These are phyloP conservation scores for Thymus quinquecostatus DNA, from an alignment of 257 asterid species.

Conservation along the genomic window DNA sequence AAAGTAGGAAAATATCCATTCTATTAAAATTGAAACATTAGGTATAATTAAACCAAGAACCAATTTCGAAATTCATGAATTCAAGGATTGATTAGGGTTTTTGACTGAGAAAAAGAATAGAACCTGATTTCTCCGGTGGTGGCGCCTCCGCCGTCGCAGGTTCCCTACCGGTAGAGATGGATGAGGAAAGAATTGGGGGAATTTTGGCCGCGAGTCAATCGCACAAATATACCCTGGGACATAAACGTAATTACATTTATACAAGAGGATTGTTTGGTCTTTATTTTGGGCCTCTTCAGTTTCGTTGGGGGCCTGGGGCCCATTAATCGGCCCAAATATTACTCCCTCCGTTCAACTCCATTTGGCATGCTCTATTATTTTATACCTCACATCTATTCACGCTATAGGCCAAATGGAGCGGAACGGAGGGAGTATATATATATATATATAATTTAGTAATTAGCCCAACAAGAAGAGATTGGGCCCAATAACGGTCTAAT, in stretches of 20 bases:
- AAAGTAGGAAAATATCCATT: background rate
- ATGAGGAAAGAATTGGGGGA: conserved; percentile 16
- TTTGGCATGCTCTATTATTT: too few species aligned
- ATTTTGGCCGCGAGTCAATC: conserved; percentile 25
- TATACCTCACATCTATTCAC: too few species aligned
- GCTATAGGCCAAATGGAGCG: too few species aligned
- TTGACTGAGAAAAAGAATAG: background rate
- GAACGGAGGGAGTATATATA: too few species aligned
- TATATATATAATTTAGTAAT: too few species aligned
- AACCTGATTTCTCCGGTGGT: conserved; percentile 38
- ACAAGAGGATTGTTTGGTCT: conserved; percentile 20
- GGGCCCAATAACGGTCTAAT: too few species aligned
- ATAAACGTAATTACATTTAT: background rate
- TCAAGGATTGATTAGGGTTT: conserved; percentile 1
- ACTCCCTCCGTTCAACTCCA: too few species aligned
- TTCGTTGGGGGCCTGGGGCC: too few species aligned
- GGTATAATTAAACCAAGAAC: background rate
- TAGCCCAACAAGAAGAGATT: too few species aligned
- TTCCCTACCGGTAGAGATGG: conserved; percentile 32
- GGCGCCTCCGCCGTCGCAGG: conserved; percentile 37
- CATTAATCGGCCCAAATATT: too few species aligned
- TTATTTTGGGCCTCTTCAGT: too few species aligned
- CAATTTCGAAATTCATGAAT: background rate
- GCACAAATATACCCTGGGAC: conserved; percentile 29
- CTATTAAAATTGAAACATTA: background rate